phyloP scores from a whole-genome alignment of 768 basidiomycete species.

The Leccinellum albellum region DNA sequence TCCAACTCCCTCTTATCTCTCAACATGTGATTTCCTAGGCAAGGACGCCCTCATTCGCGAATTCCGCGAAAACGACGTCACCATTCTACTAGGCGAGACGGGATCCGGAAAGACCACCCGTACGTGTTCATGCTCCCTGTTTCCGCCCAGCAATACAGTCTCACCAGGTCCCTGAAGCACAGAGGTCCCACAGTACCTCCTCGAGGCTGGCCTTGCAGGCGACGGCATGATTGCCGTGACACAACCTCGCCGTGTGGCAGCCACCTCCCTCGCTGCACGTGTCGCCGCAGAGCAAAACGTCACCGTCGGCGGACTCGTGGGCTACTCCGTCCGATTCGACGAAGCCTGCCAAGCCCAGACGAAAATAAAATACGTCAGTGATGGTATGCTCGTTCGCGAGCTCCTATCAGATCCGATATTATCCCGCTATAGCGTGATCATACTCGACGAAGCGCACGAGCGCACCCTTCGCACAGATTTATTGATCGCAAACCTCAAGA shows the following conservation, averaged over 20 bases:
- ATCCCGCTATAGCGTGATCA: slow-evolving; percentile 77
- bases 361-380: slow-evolving; percentile 93
- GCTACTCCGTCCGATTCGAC: slow-evolving; percentile 96
- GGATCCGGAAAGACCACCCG: slow-evolving; percentile 99
- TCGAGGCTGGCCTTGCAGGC: slow-evolving; percentile 73
- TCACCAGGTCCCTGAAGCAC: slow-evolving; percentile 30
- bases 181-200: slow-evolving; percentile 97
- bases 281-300: slow-evolving; percentile 82
- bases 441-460: slow-evolving; percentile 98
- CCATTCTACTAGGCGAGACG: slow-evolving; percentile 91
- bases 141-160: slow-evolving; percentile 5
- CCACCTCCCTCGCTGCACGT: slow-evolving; percentile 87
- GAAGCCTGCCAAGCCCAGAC: slow-evolving; percentile 70
- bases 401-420: slow-evolving; percentile 75
- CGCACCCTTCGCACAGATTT: slow-evolving; percentile 92
- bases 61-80: slow-evolving; percentile 75
- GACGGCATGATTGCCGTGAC: slow-evolving; percentile 84
- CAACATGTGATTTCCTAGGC: slow-evolving; percentile 39
- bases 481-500: slow-evolving; percentile 85
- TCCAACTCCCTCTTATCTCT: background rate
- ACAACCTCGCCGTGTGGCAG: slow-evolving; percentile 93
- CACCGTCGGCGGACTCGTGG: slow-evolving; percentile 72
- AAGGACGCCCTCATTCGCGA: slow-evolving; percentile 71
- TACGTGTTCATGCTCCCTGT: slow-evolving; percentile 41
- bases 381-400: slow-evolving; percentile 96